Evolutionary conservation across 2,329 filamentous ascomycete genomes (phyloP), one percentile per base, ranked within the genome.

Genomic region (Phaeosphaeriaceae sp.): DNA sequence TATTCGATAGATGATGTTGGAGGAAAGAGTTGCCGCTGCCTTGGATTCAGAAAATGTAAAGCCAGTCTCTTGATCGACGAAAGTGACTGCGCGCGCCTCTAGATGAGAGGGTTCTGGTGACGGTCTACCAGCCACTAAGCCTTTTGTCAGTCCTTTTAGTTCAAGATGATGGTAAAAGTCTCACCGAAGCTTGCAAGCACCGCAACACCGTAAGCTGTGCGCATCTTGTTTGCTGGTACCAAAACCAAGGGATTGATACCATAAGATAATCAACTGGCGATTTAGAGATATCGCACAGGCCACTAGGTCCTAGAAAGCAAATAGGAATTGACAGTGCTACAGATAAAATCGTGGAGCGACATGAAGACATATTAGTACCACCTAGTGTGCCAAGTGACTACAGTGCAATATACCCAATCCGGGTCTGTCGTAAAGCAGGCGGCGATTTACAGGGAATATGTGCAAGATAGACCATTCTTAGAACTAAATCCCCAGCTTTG

Each of bases 31-130:
- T 35, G 63, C 66, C 13, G 63, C 60, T n/a, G 60, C 66, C 13
- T 58, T 64, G 40, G 61, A 65, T 36, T 71, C 64, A 17, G 66
- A 68, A 52, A 70, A 70, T 6, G 65, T 68, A 48, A 71, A 71
- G 40, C 67, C 67, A 18, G 66, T 71, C 40, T 70, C 67, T 21
- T 56, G 40, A 48, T 71, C 67, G 2, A 55, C 39, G 44, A 56
- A 59, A n/a, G 56, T 42, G 21, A 60, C 48, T 2, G 64, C 54
- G 12, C 52, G 52, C 18, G 56, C 50, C 16, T 43, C 43, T n/a
- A 56, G 29, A 2, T 8, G 41, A 1, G 36, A 40, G 1, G 41
- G 4, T 6, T 44, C 48, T 17, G 45, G 44, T 8, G 50, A 48
- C 26, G 63, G 66, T 38, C 47, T 53, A 20, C 53, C 57, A 21